Evolutionary conservation across 2,329 filamentous ascomycete genomes (phyloP).

Genomic region (Trichoderma semiorbis): DNA sequence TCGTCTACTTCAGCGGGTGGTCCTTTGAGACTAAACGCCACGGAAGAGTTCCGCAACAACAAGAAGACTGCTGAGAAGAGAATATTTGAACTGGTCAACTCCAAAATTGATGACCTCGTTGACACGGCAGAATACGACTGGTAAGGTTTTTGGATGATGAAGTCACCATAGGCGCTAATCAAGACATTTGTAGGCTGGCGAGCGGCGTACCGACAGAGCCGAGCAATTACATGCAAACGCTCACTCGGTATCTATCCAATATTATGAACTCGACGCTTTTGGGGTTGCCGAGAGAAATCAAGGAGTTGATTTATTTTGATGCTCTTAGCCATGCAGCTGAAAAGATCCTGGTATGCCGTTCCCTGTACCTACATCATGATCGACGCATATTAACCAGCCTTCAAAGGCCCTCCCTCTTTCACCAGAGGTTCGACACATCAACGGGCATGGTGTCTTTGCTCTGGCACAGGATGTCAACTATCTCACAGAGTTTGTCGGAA

Average conservation of each 20-base stretch:
- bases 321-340: constrained; percentile 86
- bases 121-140: constrained; percentile 98
- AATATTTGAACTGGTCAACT: constrained; percentile 97
- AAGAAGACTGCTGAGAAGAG: constrained; percentile 97
- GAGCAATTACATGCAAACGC: constrained; percentile 90
- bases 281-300: constrained; percentile 91
- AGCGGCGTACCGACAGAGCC: constrained; percentile 65
- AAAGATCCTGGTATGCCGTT: constrained; percentile 65
- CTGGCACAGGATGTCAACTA: constrained; percentile 81
- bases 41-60: constrained; percentile 79
- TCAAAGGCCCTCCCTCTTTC: constrained; percentile 69
- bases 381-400: background rate
- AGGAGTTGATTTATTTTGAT: constrained; percentile 97
- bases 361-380: background rate
- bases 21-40: constrained; percentile 75
- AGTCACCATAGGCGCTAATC: constrained; percentile 20
- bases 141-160: constrained; percentile 37
- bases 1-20: constrained; percentile 78
- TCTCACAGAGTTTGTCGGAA: constrained; percentile 80
- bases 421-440: constrained; percentile 77
- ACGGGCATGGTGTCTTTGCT: constrained; percentile 76
- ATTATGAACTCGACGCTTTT: constrained; percentile 96
- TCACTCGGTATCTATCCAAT: constrained; percentile 88
- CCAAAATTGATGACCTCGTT: constrained; percentile 95
- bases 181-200: constrained; percentile 40